phyloP scores from a whole-genome alignment of 2,329 filamentous ascomycete genomes.

The Rhinocladiella similis region DNA sequence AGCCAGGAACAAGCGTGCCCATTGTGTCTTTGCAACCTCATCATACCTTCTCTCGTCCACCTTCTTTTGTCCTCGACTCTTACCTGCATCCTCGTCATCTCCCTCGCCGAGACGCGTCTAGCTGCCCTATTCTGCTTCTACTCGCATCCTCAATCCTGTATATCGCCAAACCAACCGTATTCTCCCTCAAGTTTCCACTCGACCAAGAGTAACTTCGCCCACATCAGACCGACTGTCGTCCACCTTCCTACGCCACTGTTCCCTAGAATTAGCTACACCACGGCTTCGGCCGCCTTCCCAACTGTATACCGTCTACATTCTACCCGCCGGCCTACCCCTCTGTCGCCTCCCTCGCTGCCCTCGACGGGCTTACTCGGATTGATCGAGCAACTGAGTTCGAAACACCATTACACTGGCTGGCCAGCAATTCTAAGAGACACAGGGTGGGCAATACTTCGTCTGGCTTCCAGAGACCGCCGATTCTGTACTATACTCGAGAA shows the following conservation, averaged over 20 bases:
- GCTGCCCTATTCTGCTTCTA: constrained; percentile 21
- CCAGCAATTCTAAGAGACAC: neutral
- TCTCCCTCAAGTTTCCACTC: constrained; percentile 9
- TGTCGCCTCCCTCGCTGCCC: constrained; percentile 7
- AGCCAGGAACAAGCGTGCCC: constrained; percentile 21
- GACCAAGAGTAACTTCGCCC: constrained; percentile 9
- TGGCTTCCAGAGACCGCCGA: neutral
- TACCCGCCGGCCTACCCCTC: neutral
- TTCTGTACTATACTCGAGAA: neutral
- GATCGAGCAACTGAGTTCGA: neutral
- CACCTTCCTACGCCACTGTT: neutral
- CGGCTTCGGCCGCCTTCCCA: neutral
- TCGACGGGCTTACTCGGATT: constrained; percentile 20
- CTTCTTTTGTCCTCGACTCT: constrained; percentile 10
- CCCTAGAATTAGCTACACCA: neutral
- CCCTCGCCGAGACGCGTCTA: constrained; percentile 20
- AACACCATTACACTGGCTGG: constrained; percentile 2
- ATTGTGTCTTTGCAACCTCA: constrained; percentile 19
- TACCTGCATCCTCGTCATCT: constrained; percentile 15
- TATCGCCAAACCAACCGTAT: constrained; percentile 20
- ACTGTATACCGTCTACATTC: constrained; percentile 3
- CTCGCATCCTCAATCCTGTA: constrained; percentile 26
- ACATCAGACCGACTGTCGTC: constrained; percentile 1
- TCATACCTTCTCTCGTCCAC: constrained; percentile 15
- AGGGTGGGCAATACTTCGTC: neutral